Conservation (phyloP, 495 filamentous ascomycete species). For the Friedmanniomyces endolithicus region DNA sequence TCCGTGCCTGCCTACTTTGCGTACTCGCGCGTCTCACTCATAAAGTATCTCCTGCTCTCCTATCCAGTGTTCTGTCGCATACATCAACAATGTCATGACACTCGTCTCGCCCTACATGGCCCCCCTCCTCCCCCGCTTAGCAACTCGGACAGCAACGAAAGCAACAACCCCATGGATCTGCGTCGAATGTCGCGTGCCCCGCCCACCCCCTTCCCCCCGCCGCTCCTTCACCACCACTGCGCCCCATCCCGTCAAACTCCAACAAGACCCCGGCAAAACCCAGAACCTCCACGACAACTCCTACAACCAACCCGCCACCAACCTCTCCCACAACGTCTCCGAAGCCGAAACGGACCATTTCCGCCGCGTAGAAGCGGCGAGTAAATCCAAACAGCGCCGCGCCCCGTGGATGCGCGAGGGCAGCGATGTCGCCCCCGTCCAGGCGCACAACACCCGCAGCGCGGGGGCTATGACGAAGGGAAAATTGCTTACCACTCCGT, state of each 20-base stretch:
- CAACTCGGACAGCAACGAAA: not conserved
- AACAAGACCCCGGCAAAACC: slow-evolving; percentile 1
- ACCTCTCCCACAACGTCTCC: slow-evolving; percentile 28
- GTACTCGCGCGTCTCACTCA: too few species aligned
- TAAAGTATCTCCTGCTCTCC: too few species aligned
- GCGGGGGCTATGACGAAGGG: slow-evolving; percentile 53
- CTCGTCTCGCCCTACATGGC: not conserved
- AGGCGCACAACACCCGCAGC: slow-evolving; percentile 33
- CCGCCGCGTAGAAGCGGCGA: slow-evolving; percentile 31
- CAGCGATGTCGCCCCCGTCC: slow-evolving; percentile 44
- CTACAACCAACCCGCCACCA: slow-evolving; percentile 22
- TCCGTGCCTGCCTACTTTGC: too few species aligned
- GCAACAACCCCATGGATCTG: not conserved
- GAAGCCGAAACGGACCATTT: slow-evolving; percentile 31
- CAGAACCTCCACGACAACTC: slow-evolving; percentile 9
- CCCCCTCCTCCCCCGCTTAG: not conserved
- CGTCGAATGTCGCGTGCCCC: not conserved
- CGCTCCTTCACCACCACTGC: not conserved
- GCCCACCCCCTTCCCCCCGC: not conserved
- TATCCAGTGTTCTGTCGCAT: too few species aligned
- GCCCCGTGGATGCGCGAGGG: slow-evolving; percentile 62
- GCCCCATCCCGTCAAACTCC: not conserved
- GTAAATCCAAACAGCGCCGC: slow-evolving; percentile 40
- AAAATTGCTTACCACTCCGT: slow-evolving; percentile 86
- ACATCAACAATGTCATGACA: too few species aligned